phyloP scores from a whole-genome alignment of 2,329 filamentous ascomycete genomes.

The Epichloe amarillans region DNA sequence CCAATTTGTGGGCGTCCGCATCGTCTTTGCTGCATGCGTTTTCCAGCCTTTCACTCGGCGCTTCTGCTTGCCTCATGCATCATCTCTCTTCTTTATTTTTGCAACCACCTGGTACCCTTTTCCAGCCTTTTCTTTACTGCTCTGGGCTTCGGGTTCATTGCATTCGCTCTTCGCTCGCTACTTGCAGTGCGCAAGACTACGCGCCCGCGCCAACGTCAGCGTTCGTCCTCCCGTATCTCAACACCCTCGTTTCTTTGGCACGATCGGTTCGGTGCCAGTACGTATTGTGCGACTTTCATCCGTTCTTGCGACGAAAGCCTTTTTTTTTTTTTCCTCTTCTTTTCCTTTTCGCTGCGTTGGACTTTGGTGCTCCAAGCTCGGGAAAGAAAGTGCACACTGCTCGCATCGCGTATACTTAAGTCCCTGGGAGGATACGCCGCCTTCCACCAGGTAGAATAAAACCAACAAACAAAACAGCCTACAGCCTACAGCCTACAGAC shows the following conservation, averaged over 20 bases:
- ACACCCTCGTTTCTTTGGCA: neutral
- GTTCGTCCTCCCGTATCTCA: neutral
- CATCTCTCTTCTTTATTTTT: neutral
- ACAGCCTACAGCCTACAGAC: no score
- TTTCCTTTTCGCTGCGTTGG: neutral
- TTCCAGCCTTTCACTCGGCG: constrained; percentile 2
- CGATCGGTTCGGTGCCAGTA: neutral
- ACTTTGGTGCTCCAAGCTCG: neutral
- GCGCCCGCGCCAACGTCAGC: neutral
- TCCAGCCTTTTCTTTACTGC: neutral
- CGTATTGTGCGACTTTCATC: neutral
- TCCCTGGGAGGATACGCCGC: no score
- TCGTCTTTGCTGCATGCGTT: constrained; percentile 5
- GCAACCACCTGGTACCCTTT: neutral
- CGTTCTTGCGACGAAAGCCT: neutral
- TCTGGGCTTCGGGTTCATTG: neutral
- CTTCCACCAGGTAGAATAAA: no score
- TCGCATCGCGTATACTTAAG: neutral
- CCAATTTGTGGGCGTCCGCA: constrained; percentile 5
- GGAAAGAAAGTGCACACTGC: neutral
- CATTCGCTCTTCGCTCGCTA: neutral
- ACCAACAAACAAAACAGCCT: no score
- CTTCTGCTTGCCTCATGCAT: neutral
- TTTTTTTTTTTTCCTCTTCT: no score
- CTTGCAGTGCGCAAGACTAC: neutral